These are phyloP conservation scores for Bimuria novae-zelandiae DNA, from an alignment of 2,329 filamentous ascomycete genomes.

Conservation along the genomic window DNA sequence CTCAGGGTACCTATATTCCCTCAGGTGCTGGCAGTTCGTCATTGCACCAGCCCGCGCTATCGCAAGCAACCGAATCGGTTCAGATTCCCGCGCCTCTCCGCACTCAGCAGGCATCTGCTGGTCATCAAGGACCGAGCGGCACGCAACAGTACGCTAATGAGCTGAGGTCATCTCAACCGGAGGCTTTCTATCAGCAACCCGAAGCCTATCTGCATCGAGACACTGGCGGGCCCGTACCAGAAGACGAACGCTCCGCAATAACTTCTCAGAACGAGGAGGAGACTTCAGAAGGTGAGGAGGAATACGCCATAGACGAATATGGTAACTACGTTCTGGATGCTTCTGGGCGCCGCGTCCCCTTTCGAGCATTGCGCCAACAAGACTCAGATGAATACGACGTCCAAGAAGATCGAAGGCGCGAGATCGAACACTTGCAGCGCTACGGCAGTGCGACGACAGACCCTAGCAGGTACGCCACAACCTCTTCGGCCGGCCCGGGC, in stretches of 20 bases:
- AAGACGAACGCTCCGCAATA: slow-evolving; percentile 44
- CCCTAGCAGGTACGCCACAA: slow-evolving; percentile 34
- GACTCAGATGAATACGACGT: slow-evolving; percentile 61
- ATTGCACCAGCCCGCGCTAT: slow-evolving; percentile 22
- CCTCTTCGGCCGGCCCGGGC: slow-evolving; percentile 28
- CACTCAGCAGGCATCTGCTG: slow-evolving; percentile 16
- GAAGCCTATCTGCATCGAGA: slow-evolving; percentile 43
- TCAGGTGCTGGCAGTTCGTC: slow-evolving; percentile 32
- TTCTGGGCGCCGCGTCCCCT: slow-evolving; percentile 42
- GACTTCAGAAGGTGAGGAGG: slow-evolving; percentile 43
- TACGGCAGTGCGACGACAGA: slow-evolving; percentile 48
- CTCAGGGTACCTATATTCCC: slow-evolving; percentile 42
- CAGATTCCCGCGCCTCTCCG: slow-evolving; percentile 35
- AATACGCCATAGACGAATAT: slow-evolving; percentile 43
- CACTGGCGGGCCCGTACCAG: slow-evolving; percentile 26
- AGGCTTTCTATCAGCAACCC: slow-evolving; percentile 47
- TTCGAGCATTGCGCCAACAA: slow-evolving; percentile 36
- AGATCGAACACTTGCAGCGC: slow-evolving; percentile 53
- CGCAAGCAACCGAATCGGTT: slow-evolving; percentile 23
- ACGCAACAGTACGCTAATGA: slow-evolving; percentile 27
- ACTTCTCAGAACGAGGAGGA: slow-evolving; percentile 40
- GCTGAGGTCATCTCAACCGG: slow-evolving; percentile 37
- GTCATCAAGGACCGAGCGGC: slow-evolving; percentile 24
- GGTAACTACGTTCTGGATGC: slow-evolving; percentile 45
- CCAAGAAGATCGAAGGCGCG: slow-evolving; percentile 54